These are phyloP conservation scores for Zasmidium citrigriseum DNA, from an alignment of 2,329 filamentous ascomycete species.

Conservation along the genomic window DNA sequence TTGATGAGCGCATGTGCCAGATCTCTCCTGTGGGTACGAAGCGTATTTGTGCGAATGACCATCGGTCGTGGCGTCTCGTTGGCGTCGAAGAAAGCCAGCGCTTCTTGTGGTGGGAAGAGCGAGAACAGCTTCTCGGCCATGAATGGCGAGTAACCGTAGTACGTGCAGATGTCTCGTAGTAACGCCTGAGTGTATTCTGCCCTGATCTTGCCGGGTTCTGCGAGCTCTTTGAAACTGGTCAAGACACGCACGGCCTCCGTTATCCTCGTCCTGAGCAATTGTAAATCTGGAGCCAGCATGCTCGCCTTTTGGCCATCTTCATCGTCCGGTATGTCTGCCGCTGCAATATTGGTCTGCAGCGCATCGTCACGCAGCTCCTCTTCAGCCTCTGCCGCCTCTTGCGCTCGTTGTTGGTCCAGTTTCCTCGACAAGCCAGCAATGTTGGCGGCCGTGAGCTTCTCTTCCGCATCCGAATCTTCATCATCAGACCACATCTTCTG, in stretches of 20 bases:
- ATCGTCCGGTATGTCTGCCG: constrained; percentile 64
- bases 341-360: constrained; percentile 89
- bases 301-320: constrained; percentile 59
- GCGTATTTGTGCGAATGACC: constrained; percentile 94
- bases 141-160: constrained; percentile 94
- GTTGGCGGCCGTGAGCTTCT: constrained; percentile 91
- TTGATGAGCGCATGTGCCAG: constrained; percentile 94
- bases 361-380: constrained; percentile 83
- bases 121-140: constrained; percentile 95
- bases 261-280: constrained; percentile 83
- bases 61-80: constrained; percentile 94
- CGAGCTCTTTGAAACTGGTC: constrained; percentile 81
- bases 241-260: constrained; percentile 91
- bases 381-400: constrained; percentile 79
- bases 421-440: constrained; percentile 88
- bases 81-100: constrained; percentile 97
- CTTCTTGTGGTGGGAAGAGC: constrained; percentile 89
- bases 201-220: constrained; percentile 77
- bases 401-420: constrained; percentile 73
- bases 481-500: constrained; percentile 89
- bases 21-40: constrained; percentile 74
- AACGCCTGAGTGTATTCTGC: constrained; percentile 86
- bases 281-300: constrained; percentile 81
- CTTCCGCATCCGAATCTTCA: constrained; percentile 82
- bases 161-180: constrained; percentile 87